Evolutionary conservation across 2,329 filamentous ascomycete genomes (phyloP), one percentile per base, ranked within the genome.

Genomic region (Orbilia javanica): DNA sequence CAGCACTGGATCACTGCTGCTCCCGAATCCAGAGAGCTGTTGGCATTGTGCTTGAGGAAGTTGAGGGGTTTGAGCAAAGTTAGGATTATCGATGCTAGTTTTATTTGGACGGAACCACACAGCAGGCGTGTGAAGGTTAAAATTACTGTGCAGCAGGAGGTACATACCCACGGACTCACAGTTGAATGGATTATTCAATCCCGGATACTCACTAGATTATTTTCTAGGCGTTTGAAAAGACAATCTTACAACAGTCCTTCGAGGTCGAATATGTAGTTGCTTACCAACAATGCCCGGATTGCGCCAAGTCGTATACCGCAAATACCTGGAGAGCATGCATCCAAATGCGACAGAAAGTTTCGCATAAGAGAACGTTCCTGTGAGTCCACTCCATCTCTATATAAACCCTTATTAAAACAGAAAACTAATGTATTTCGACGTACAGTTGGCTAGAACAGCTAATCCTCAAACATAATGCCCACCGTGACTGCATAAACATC

Each of bases 81-180:
- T 81, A 89, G 96, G 79, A 96, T 99, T 82, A 94, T 97, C 82
- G 96, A 99, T 84, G 96, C 96, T 55, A 92, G 90, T 82, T 99
- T 98, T 83, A 92, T 98, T 83, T 99, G 96, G 96, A 99, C 96
- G 0, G 96, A 99, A 85, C 95, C 96, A 10, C 96, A 99, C 86
- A 97, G 94, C 82, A 88, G 93, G 83, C 88, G 96, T 83, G 88
- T 98, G 80, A 96, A 94, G 85, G 91, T 98, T 84, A 97, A 97
- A 87, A 91, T 99, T 84, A 98, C 96, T 0, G 91, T 98, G 57
- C 96, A 98, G 83, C 88, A 89, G n/a, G 81, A 82, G 71, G 80
- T 81, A 69, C 42, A 15, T 13, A 76, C 65, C 52, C 36, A 22
- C 3, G 13, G 13, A 8, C 22, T 42, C 13, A 52, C 18, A 22